Evolutionary conservation across 805 yeast species (phyloP), one percentile per base, ranked within the genome.

Genomic region (Saturnispora sanitii): DNA sequence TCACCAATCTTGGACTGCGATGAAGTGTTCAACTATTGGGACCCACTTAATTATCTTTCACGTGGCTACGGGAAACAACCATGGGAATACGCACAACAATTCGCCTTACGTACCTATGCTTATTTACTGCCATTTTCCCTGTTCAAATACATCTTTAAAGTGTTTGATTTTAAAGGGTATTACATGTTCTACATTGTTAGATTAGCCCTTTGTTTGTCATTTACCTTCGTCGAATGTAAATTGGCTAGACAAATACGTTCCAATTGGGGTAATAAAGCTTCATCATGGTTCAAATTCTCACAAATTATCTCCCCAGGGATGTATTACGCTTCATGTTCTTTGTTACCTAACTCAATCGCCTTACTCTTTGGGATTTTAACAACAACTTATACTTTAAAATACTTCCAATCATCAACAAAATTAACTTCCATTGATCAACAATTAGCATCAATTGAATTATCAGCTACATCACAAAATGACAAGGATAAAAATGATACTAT

Each of bases 61-160:
- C 71, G 95, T 48, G 82, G 81, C 2, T 85, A 86, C 57, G 97
- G 96, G 2, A 82, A 87, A 51, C 87, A 87, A 58, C 88, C 96
- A 0, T 88, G 96, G 96, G 96, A 88, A 55, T 90, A 88, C 57
- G 84, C 95, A 0, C 96, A 96, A 0, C 82, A 71, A 40, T 85
- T 74, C 53, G 85, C 95, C 15, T 84, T 88, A 41, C 64, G 97
- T 48, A 84, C 95, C 2, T 90, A 92, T 77, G 70, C 82, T 2
- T 87, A 82, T 50, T 62, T 88, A 21, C 45, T 77, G 6, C 83
- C 75, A 1, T 71, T 68, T 49, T 40, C 50, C 0, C 12, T 57
- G 5, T 37, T 57, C 13, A 48, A 51, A 11, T 53, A 45, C 36
- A 59, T 61, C 3, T 33, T 56, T 17, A 39, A 42, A 8, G 34